Conservation (phyloP, 2,329 filamentous ascomycete genomes). For the Calycina marina region DNA sequence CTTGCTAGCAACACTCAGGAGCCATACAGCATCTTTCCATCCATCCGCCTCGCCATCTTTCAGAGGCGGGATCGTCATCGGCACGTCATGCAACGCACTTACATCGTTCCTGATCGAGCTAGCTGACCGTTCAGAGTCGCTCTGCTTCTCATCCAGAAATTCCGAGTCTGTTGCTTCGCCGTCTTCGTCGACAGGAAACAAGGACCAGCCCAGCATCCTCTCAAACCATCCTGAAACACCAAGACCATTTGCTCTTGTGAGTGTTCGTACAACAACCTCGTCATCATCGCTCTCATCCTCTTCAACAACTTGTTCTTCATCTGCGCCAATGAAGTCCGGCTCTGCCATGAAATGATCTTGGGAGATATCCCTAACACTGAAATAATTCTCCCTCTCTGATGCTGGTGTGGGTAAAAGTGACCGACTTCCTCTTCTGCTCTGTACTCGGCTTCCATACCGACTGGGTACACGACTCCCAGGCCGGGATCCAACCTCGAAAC, state of each 20-base stretch:
- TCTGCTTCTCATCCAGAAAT: conserved; percentile 24
- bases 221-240: conserved; percentile 45
- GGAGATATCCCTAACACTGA: conserved; percentile 19
- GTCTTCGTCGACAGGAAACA: conserved; percentile 48
- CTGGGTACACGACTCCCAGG: conserved; percentile 34
- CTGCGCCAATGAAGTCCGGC: conserved; percentile 48
- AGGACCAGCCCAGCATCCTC: conserved; percentile 41
- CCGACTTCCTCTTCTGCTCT: conserved; percentile 19
- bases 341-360: conserved; percentile 29
- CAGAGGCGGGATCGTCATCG: conserved; percentile 33
- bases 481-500: conserved; percentile 23
- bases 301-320: conserved; percentile 41
- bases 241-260: conserved; percentile 38
- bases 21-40: conserved; percentile 55
- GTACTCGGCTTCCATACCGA: conserved; percentile 29
- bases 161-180: conserved; percentile 35
- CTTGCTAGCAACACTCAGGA: conserved; percentile 42
- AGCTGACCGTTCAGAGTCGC: conserved; percentile 17
- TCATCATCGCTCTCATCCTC: conserved; percentile 37
- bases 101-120: conserved; percentile 12
- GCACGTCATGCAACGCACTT: conserved; percentile 12
- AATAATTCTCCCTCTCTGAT: conserved; percentile 30
- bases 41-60: conserved; percentile 39
- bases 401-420: conserved; percentile 26
- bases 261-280: conserved; percentile 40